Base-by-base conservation (phyloP, 2,329 filamentous ascomycete species). In the Boeremia lycopersici region DNA sequence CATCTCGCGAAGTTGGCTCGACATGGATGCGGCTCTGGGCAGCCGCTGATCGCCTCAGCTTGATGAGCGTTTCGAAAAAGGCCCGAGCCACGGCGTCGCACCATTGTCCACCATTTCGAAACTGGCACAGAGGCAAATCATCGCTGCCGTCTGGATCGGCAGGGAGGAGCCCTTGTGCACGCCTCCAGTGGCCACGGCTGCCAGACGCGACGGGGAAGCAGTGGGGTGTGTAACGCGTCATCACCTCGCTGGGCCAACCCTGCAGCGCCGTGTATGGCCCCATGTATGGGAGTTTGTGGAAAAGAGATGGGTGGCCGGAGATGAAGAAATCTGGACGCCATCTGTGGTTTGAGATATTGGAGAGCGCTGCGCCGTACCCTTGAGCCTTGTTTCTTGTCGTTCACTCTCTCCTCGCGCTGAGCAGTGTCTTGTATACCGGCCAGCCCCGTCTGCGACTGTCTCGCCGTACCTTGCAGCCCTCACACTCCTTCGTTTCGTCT, bases 211-310 rank as follows among this genome's bases (percentile, higher is more conserved):
- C 25, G 42, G 41, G 35, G 28, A 25, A 19, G 35, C 31, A 5
- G 43, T 48, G 48, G 48, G 43, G n/a, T 26, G 48, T 48, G 48
- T 34, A 48, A 48, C 48, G 48, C 53, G 53, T 56, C 53, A 56
- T 56, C 39, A 25, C 45, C 43, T 38, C 25, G 38, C 47, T 51
- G 48, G 48, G 48, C 34, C 35, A 36, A 49, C 52, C 52, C 41
- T 55, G 52, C 46, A 45, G 46, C 47, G 28, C 35, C n/a, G 47
- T 55, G 36, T 47, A 26, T 19, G 45, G 52, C 13, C 40, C 40
- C 45, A 35, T 55, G 52, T 44, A 28, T 29, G 40, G 28, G 15
- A 23, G 25, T 25, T 23, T 45, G 34, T 35, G 41, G 28, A 33
- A 34, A 46, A 45, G 30, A 41, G 41, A 38, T 46, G 52, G 52